These are phyloP conservation scores for Tuber aestivum DNA, from an alignment of 495 filamentous ascomycete genomes.

Conservation along the genomic window DNA sequence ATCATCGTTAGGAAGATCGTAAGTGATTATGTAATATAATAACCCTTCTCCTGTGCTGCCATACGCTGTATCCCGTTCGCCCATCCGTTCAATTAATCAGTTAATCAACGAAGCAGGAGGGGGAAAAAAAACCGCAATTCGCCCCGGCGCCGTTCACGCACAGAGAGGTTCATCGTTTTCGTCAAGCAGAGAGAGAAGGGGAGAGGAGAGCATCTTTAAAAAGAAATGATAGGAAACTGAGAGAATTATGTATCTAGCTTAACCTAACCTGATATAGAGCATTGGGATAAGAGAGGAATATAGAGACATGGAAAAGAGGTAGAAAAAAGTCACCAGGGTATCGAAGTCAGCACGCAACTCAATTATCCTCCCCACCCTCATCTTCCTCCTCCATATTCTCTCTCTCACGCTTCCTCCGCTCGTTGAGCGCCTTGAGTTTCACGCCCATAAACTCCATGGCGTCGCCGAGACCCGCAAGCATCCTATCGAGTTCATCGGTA, in stretches of 20 bases:
- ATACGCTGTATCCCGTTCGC: neutral
- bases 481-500: constrained; percentile 51
- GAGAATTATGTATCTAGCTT: neutral
- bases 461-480: constrained; percentile 50
- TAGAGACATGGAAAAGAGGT: neutral
- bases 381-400: constrained; percentile 19
- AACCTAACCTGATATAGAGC: neutral
- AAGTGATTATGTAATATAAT: neutral
- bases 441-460: constrained; percentile 43
- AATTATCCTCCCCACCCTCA: constrained; percentile 17
- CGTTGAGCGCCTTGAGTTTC: constrained; percentile 35
- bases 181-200: neutral
- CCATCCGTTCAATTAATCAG: neutral
- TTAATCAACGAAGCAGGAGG: neutral
- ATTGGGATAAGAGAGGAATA: neutral
- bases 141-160: neutral
- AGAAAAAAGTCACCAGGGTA: neutral
- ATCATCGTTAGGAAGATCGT: neutral
- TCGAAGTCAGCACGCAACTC: neutral
- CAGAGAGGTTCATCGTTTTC: neutral
- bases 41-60: neutral
- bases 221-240: neutral
- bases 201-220: neutral
- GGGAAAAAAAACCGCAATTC: neutral
- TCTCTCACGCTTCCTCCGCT: constrained; percentile 19